Conservation (phyloP, 164 flowering plant genomes). For the Umbellularia californica region DNA sequence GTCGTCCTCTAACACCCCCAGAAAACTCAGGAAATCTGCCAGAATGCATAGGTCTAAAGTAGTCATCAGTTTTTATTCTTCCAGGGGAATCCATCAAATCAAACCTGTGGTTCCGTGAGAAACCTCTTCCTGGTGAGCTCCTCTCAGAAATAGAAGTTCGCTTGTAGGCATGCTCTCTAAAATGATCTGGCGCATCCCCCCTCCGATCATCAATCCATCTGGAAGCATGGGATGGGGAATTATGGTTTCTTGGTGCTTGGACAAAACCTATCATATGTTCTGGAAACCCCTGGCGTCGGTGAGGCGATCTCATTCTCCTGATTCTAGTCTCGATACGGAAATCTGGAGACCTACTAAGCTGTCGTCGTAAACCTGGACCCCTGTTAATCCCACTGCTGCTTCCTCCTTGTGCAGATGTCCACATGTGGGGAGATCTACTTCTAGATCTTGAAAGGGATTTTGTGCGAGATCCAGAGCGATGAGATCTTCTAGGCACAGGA, state of each 20-base stretch:
- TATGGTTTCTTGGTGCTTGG: conserved; percentile 27
- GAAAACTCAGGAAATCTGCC: conserved; percentile 30
- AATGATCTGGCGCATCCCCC: conserved; percentile 25
- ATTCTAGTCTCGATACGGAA: conserved; percentile 34
- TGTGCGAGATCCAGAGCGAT: conserved; percentile 18
- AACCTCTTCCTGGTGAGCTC: conserved; percentile 37
- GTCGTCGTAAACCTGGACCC: conserved; percentile 11
- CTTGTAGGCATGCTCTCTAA: conserved; percentile 30
- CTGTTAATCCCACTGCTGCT: conserved; percentile 15
- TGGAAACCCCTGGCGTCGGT: conserved; percentile 24
- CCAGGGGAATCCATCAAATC: conserved; percentile 26
- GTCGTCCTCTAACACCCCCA: conserved; percentile 27
- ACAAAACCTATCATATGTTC: conserved; percentile 21
- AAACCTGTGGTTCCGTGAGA: conserved; percentile 24
- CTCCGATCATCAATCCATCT: conserved; percentile 34
- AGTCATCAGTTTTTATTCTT: conserved; percentile 35
- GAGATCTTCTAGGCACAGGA: conserved; percentile 30
- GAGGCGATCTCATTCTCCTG: conserved; percentile 33
- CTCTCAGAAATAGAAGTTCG: conserved; percentile 22
- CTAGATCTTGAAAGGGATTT: conserved; percentile 49
- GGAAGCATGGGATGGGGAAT: conserved; percentile 26
- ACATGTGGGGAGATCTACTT: conserved; percentile 40
- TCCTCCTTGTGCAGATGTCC: conserved; percentile 34
- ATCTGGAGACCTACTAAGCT: conserved; percentile 39
- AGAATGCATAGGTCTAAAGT: conserved; percentile 33